Base-by-base conservation (phyloP, 768 basidiomycete genomes). In the Hypsizygus marmoreus region DNA sequence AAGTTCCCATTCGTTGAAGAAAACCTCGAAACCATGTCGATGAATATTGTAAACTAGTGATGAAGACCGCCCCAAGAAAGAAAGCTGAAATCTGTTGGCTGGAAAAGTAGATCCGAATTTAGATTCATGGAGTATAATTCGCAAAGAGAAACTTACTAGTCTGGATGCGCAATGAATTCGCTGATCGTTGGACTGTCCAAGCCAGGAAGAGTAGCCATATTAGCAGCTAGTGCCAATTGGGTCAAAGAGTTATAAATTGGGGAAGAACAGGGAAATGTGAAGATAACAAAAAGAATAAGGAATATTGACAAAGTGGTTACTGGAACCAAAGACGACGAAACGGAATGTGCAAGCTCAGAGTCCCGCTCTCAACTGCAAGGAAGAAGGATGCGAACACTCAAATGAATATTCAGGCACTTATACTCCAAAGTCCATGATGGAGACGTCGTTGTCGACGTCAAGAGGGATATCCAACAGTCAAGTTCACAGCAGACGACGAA, bases 21-120 rank as follows among this genome's bases (percentile, higher is more conserved):
- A 45, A 44, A 13, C 39, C 29, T 19, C 39, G 36, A 19, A 48
- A 50, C 53, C 49, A 48, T 1, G 35, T 32, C 38, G 12, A 54
- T 1, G 49, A 54, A 37, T 50, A 45, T 14, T 54, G 50, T 8
- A 54, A 36, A 28, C 53, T 50, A 34, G 53, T 50, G 14, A 54
- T 50, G 22, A 54, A 54, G 12, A 54, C 49, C 4, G 45, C 34
- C 6, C 53, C 53, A n/a, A 54, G 53, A 13, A 54, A 50, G 30
- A 54, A 54, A 7, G 49, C 29, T n/a, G 53, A 41, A 17, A 47
- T 45, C 19, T 50, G 49, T 40, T 45, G 49, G 20, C 53, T 54
- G 20, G 10, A 40, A 29, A 37, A n/a, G 32, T 23, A 13, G 26
- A 19, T 38, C 5, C 17, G 30, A 12, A 2, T 13, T 7, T 26